These are phyloP conservation scores for Alternaria panax DNA, from an alignment of 2,329 filamentous ascomycete genomes.

Conservation along the genomic window DNA sequence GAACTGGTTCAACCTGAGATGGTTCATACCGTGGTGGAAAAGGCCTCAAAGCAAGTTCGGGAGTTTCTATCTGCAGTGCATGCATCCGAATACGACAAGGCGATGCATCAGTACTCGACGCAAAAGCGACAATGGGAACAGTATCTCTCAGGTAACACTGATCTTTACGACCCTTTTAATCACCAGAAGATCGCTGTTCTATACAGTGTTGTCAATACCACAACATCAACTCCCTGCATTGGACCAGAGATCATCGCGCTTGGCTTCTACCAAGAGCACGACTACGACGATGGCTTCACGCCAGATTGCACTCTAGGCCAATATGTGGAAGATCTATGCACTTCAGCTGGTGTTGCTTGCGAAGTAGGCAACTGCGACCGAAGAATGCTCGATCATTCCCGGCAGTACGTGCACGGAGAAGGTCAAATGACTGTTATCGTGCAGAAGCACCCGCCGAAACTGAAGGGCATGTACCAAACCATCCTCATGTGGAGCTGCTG, in stretches of 20 bases:
- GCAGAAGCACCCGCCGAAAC: slow-evolving; percentile 73
- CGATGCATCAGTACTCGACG: slow-evolving; percentile 89
- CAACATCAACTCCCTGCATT: slow-evolving; percentile 89
- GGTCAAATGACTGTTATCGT: slow-evolving; percentile 92
- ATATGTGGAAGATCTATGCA: slow-evolving; percentile 90
- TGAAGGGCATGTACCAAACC: slow-evolving; percentile 71
- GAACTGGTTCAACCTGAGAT: slow-evolving; percentile 94
- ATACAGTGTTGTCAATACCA: slow-evolving; percentile 91
- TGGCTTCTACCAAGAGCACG: slow-evolving; percentile 91
- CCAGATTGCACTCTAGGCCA: slow-evolving; percentile 93
- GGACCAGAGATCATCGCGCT: slow-evolving; percentile 91
- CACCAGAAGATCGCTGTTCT: slow-evolving; percentile 97
- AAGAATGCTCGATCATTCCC: slow-evolving; percentile 89
- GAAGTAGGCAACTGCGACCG: slow-evolving; percentile 84
- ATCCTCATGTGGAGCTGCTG: slow-evolving; percentile 99
- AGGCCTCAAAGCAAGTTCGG: slow-evolving; percentile 84
- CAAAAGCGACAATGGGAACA: slow-evolving; percentile 97
- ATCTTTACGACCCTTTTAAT: slow-evolving; percentile 91
- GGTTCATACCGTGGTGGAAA: slow-evolving; percentile 83
- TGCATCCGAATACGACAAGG: slow-evolving; percentile 95
- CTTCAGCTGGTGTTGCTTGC: slow-evolving; percentile 78
- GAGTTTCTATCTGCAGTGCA: slow-evolving; percentile 95
- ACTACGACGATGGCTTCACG: slow-evolving; percentile 71
- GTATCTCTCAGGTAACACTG: slow-evolving; percentile 85
- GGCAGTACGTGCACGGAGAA: slow-evolving; percentile 96